A percentile compares a stretch with the other conserved stretches of the same genome.
Conservation (phyloP, 2,329 filamentous ascomycete species). For the Penicillium sp. region DNA sequence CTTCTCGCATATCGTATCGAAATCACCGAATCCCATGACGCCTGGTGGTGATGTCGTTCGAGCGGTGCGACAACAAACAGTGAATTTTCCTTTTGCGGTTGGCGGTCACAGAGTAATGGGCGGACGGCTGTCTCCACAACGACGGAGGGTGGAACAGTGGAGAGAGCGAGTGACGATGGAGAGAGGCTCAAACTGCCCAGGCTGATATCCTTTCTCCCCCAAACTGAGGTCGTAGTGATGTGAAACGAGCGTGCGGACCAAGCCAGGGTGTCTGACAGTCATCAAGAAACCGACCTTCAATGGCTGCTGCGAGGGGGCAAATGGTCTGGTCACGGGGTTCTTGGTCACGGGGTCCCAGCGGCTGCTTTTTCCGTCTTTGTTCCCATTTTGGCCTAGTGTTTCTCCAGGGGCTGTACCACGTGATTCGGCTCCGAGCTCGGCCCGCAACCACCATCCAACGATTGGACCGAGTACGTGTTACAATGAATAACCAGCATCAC, state of each 20-base stretch:
- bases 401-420: slow-evolving; percentile 14
- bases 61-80: slow-evolving; percentile 23
- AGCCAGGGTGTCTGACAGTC: not conserved
- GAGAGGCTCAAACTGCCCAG: slow-evolving; percentile 3
- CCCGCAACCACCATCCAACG: slow-evolving; percentile 2
- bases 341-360: slow-evolving; percentile 30
- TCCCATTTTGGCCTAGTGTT: slow-evolving; percentile 25
- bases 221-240: not conserved
- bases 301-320: slow-evolving; percentile 18
- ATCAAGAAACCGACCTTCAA: not conserved
- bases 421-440: slow-evolving; percentile 14
- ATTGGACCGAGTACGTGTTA: not conserved
- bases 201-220: slow-evolving; percentile 3
- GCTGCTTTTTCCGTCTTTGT: slow-evolving; percentile 24
- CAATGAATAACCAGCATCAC: not conserved
- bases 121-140: slow-evolving; percentile 37
- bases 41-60: slow-evolving; percentile 13
- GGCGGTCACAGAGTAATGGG: slow-evolving; percentile 27
- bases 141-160: slow-evolving; percentile 30
- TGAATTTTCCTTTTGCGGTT: slow-evolving; percentile 25
- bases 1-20: slow-evolving; percentile 81
- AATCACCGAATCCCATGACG: slow-evolving; percentile 89
- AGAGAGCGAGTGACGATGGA: slow-evolving; percentile 21
- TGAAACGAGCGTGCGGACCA: not conserved
- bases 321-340: slow-evolving; percentile 35